phyloP scores from a whole-genome alignment of 768 basidiomycete species.

The Leccinellum albellum region DNA sequence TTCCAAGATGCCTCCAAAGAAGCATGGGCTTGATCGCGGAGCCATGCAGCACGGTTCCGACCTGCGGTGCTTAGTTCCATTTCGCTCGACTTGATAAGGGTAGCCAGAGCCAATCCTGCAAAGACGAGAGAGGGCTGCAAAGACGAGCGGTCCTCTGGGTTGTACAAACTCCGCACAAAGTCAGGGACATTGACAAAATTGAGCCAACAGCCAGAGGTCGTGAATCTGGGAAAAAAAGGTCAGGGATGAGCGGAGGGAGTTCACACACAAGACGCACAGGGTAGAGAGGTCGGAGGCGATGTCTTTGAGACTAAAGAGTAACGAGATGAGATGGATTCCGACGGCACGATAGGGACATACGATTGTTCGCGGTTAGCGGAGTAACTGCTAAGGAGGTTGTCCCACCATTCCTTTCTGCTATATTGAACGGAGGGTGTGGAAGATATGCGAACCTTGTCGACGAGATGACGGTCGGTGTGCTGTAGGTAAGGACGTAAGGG shows the following conservation, averaged over 20 bases:
- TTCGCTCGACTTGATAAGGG: conserved; percentile 70
- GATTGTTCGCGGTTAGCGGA: conserved; percentile 39
- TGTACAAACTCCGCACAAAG: conserved; percentile 50
- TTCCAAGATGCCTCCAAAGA: conserved; percentile 51
- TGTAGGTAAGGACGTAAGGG: conserved; percentile 13
- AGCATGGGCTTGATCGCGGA: conserved; percentile 54
- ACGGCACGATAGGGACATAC: conserved; percentile 24
- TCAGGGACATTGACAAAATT: conserved; percentile 61
- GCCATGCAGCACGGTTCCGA: conserved; percentile 52
- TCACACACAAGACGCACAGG: conserved; percentile 39
- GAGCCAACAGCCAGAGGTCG: conserved; percentile 61
- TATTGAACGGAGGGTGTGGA: conserved; percentile 31
- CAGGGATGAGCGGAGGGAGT: conserved; percentile 2
- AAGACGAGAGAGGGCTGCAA: conserved; percentile 73
- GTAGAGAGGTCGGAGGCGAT: conserved; percentile 48
- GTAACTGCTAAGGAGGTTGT: conserved; percentile 43
- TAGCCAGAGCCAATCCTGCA: conserved; percentile 65
- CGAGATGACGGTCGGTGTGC: conserved; percentile 27
- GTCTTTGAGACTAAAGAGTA: conserved; percentile 39
- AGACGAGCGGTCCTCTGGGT: conserved; percentile 46
- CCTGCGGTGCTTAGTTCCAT: conserved; percentile 53
- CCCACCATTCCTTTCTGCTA: conserved; percentile 44
- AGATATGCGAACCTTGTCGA: conserved; percentile 28
- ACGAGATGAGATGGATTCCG: conserved; percentile 1
- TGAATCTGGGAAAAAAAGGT: conserved; percentile 44